Percentiles rank a stretch among this genome's conserved stretches.
phyloP scores from a whole-genome alignment of 495 filamentous ascomycete genomes.

The Podospora fimiseda region DNA sequence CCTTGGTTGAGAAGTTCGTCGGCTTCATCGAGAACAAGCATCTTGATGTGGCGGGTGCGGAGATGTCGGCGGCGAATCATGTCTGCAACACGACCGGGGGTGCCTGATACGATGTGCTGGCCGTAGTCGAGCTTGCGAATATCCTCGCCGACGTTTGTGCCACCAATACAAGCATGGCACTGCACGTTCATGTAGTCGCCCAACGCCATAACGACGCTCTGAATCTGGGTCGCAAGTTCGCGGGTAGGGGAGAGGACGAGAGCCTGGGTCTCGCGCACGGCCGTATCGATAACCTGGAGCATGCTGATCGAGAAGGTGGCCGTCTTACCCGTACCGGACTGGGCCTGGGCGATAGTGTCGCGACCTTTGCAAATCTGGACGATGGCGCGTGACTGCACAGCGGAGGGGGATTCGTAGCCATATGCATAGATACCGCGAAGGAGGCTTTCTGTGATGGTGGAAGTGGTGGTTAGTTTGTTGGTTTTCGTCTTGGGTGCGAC shows the following conservation, averaged over 20 bases:
- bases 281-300: conserved; percentile 93
- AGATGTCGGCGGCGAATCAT: conserved; percentile 98
- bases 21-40: conserved; percentile 98
- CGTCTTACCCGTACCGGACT: conserved; percentile 99
- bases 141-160: conserved; percentile 95
- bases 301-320: conserved; percentile 98
- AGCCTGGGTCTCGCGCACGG: conserved; percentile 89
- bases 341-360: conserved; percentile 98
- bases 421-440: conserved; percentile 98
- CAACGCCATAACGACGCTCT: conserved; percentile 96
- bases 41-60: conserved; percentile 94
- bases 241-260: conserved; percentile 95
- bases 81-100: conserved; percentile 93
- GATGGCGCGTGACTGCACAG: conserved; percentile 94
- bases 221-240: conserved; percentile 97
- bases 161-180: conserved; percentile 98
- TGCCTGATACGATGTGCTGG: conserved; percentile 93
- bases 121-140: conserved; percentile 94
- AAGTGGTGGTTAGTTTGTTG: neutral
- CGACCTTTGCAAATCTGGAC: conserved; percentile 98
- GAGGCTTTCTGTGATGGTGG: conserved; percentile 59
- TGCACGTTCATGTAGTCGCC: conserved; percentile 99
- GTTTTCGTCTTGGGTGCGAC: too few relatives aligned
- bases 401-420: conserved; percentile 94
- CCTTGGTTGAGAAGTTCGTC: conserved; percentile 97